Evolutionary conservation across 106 monocot genomes (phyloP), one percentile per base, ranked within the genome.

Genomic region (Platanthera guangdongensis): DNA sequence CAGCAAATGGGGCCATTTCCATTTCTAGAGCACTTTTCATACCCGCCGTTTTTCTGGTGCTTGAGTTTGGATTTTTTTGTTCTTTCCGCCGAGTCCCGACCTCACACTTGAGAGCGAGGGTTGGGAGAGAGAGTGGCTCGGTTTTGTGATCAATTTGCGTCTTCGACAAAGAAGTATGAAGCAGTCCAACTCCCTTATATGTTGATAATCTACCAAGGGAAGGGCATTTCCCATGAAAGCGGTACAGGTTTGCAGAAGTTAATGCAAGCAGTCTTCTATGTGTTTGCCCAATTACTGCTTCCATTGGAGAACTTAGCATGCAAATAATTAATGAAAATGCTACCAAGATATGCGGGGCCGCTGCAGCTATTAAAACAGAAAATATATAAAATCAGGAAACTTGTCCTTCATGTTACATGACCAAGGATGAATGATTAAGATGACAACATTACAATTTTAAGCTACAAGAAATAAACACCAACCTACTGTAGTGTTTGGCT

Each of bases 261-360:
- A 87, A 84, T 12, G 80, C 80, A 82, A 87, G 81, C 75, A 87
- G 62, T 73, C 86, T 82, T 78, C 87, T 71, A 55, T 95, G 85
- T 14, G 89, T 73, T 50, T 87, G 87, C 10, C 85, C 80, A 71
- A 88, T 78, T 64, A 89, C 70, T 76, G 87, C 68, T 72, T 86
- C 87, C 91, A 89, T 91, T 14, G 47, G 22, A 68, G 16, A 32
- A 57, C 30, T 30, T 64, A 50, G 19, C 59, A 60, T 21, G 19
- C 18, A 60, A 60, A 19, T 18, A 60, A 60, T 60, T 7, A 55
- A 5, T 3, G 13, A 0, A 14, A 53, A 53, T 3, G 14, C 9
- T 12, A 53, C 14, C 9, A 53, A 4, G 52, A 53, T 9, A 53
- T 53, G 52, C 12, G 3, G 52, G 14, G 13, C 52, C 52, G 8